Evolutionary conservation across 75 land plant genomes (phyloP).

Genomic region (Ceratopteris richardii): DNA sequence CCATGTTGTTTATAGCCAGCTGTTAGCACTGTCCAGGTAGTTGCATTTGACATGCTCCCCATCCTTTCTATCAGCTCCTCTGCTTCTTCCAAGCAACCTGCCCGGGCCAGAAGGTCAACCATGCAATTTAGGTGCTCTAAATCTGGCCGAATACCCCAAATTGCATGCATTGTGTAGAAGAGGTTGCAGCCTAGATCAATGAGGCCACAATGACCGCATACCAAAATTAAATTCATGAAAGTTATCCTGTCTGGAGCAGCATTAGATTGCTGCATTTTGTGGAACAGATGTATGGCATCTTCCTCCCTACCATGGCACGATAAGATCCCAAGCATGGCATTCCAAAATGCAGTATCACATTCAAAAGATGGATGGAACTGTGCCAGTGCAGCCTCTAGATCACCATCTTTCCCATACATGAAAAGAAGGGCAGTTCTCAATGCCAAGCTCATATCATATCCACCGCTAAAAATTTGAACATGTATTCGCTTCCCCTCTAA

Average conservation of each 20-base stretch:
- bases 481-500: no score
- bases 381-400: no score
- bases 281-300: slow-evolving; percentile 25
- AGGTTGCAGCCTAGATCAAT: slow-evolving; percentile 19
- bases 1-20: slow-evolving; percentile 21
- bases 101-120: slow-evolving; percentile 31
- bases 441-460: no score
- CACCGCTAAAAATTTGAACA: no score
- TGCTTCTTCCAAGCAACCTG: slow-evolving; percentile 33
- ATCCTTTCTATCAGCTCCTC: slow-evolving; percentile 19
- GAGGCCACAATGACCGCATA: slow-evolving; percentile 38
- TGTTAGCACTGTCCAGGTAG: slow-evolving; percentile 30
- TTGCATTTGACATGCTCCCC: slow-evolving; percentile 25
- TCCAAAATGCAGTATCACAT: slow-evolving; percentile 26
- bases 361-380: no score
- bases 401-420: no score
- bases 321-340: slow-evolving; percentile 28
- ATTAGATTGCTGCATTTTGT: slow-evolving; percentile 23
- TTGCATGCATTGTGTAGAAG: slow-evolving; percentile 20
- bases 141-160: slow-evolving; percentile 13
- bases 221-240: slow-evolving; percentile 37
- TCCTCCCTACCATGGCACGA: slow-evolving; percentile 40
- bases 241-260: slow-evolving; percentile 35
- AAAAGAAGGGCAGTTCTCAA: no score
- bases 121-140: slow-evolving; percentile 40